These are phyloP conservation scores for Solanum hybrid DNA, from an alignment of 305 asterid species.

Conservation along the genomic window DNA sequence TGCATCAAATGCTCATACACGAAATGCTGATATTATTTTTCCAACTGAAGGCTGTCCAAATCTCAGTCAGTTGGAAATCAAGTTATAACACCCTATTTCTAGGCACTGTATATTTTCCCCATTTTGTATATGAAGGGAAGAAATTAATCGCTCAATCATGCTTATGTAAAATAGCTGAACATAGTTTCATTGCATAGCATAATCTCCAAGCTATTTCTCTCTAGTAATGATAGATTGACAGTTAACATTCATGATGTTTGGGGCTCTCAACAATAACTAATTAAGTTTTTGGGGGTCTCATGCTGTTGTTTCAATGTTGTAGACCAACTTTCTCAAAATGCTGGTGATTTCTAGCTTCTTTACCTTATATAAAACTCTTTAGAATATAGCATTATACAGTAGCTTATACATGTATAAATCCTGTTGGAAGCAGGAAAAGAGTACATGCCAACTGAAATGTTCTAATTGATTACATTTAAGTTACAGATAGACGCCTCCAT, in stretches of 20 bases:
- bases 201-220: not conserved
- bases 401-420: not conserved
- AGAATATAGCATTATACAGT: not conserved
- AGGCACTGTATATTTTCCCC: not conserved
- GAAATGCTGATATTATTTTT: conserved; percentile 68
- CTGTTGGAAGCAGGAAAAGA: not conserved
- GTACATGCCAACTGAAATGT: not conserved
- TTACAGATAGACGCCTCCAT: not conserved
- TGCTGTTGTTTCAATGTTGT: not conserved
- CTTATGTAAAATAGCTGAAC: not conserved
- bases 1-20: conserved; percentile 42
- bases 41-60: conserved; percentile 19
- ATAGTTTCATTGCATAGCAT: not conserved
- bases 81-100: not conserved
- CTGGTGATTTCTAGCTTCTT: not conserved
- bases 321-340: not conserved
- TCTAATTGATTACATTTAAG: not conserved
- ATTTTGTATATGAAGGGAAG: not conserved
- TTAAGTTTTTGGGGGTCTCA: not conserved
- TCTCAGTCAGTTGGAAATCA: not conserved
- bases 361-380: not conserved
- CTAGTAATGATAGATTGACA: not conserved
- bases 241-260: not conserved
- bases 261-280: not conserved
- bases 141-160: not conserved